phyloP scores from a whole-genome alignment of 805 yeast species.

The Isabelozyma heimii region DNA sequence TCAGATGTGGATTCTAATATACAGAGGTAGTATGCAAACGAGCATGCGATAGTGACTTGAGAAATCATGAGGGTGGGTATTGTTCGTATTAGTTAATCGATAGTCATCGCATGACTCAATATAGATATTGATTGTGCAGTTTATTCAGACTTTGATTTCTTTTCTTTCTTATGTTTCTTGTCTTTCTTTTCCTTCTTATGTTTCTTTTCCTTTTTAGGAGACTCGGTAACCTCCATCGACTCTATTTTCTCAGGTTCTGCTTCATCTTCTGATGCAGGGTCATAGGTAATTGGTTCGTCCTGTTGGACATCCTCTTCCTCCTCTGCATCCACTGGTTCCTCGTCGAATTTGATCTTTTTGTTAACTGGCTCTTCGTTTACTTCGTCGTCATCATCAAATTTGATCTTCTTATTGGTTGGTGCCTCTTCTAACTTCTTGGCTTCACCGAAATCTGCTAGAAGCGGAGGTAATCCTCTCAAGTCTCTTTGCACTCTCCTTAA shows the following conservation, averaged over 20 bases:
- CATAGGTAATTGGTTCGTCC: conserved; percentile 21
- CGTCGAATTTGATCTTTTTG: conserved; percentile 15
- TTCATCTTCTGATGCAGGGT: conserved; percentile 4
- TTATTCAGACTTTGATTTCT: conserved; percentile 4
- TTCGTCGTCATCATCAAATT: conserved; percentile 17
- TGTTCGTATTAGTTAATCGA: no score
- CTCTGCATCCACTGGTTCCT: conserved; percentile 11
- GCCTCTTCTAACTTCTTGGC: conserved; percentile 3
- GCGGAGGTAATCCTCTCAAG: conserved; percentile 77
- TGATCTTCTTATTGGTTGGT: conserved; percentile 21
- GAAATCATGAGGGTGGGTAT: no score
- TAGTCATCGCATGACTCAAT: no score
- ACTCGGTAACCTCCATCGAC: conserved; percentile 9
- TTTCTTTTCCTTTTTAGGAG: conserved; percentile 16
- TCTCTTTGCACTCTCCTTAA: conserved; percentile 73
- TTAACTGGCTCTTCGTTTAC: conserved; percentile 11
- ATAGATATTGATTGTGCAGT: not conserved
- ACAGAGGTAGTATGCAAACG: no score
- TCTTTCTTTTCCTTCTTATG: conserved; percentile 25
- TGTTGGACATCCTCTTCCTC: conserved; percentile 18
- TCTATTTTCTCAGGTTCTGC: conserved; percentile 7
- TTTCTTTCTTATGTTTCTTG: conserved; percentile 17
- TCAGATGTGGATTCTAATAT: no score
- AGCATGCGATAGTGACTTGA: no score
- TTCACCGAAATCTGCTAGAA: conserved; percentile 17